Evolutionary conservation across 352 stramenopile genomes (phyloP).

Genomic region (Phytophthora rubi): DNA sequence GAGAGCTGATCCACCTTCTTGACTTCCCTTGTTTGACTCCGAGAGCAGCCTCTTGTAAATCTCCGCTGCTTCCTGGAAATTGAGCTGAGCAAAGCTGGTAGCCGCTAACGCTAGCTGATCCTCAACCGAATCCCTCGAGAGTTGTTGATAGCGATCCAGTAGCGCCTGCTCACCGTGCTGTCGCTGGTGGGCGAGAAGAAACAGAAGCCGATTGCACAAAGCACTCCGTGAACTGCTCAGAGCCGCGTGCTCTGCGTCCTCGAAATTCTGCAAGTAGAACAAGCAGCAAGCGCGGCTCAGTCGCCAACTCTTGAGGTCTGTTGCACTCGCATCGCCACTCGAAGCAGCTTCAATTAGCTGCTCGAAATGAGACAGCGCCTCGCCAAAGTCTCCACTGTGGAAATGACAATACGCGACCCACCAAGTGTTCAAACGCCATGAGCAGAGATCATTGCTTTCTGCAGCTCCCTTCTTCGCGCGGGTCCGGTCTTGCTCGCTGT

Average conservation of each 20-base stretch:
- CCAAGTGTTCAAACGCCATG: slow-evolving; percentile 51
- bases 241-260: slow-evolving; percentile 59
- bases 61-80: slow-evolving; percentile 71
- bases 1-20: slow-evolving; percentile 41
- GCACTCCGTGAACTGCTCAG: slow-evolving; percentile 46
- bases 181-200: slow-evolving; percentile 45
- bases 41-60: slow-evolving; percentile 73
- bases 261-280: slow-evolving; percentile 53
- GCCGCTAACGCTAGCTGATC: slow-evolving; percentile 58
- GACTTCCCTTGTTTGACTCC: slow-evolving; percentile 17
- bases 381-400: slow-evolving; percentile 52
- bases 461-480: not conserved
- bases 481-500: slow-evolving; percentile 29
- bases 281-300: slow-evolving; percentile 63
- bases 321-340: slow-evolving; percentile 8
- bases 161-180: slow-evolving; percentile 77
- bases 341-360: slow-evolving; percentile 44
- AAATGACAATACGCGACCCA: slow-evolving; percentile 81
- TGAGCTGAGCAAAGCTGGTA: slow-evolving; percentile 52
- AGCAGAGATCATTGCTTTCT: slow-evolving; percentile 4
- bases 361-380: slow-evolving; percentile 56
- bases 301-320: slow-evolving; percentile 46
- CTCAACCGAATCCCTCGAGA: slow-evolving; percentile 31
- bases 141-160: slow-evolving; percentile 75
- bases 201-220: slow-evolving; percentile 65